Evolutionary conservation across 345 rosid species (phyloP).

Genomic region (Eucalyptus cloeziana): DNA sequence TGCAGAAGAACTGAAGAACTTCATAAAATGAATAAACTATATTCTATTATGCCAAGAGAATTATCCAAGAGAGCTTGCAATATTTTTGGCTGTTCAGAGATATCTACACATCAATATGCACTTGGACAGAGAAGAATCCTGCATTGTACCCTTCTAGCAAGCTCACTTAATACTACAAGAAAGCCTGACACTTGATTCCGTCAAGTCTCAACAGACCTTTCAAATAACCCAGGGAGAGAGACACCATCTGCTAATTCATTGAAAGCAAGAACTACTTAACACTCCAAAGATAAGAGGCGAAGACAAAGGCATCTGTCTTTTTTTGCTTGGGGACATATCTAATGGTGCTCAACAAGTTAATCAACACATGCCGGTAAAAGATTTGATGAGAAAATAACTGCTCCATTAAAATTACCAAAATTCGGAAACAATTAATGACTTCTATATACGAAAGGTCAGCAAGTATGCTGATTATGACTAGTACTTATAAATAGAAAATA

Average conservation of each 20-base stretch:
- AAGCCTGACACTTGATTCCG: neutral
- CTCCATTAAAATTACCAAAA: neutral
- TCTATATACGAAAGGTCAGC: neutral
- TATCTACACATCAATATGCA: neutral
- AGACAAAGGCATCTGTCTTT: neutral
- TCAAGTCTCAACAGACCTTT: neutral
- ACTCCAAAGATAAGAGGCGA: neutral
- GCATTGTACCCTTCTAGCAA: neutral
- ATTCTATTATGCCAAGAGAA: neutral
- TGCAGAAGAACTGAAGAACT: slow-evolving; percentile 6
- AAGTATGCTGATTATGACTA: neutral
- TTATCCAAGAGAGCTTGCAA: neutral
- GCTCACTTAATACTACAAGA: neutral
- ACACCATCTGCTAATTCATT: neutral
- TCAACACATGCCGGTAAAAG: neutral
- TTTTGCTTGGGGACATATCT: neutral
- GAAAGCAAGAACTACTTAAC: neutral
- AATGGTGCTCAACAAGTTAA: neutral
- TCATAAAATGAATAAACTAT: neutral
- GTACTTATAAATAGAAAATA: neutral
- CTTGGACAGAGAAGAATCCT: neutral
- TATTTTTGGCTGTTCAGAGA: neutral
- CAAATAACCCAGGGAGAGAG: neutral
- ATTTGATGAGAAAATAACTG: neutral
- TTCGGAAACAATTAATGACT: neutral